These are phyloP conservation scores for Apiospora malaysiana DNA, from an alignment of 2,329 filamentous ascomycete genomes.

Conservation along the genomic window DNA sequence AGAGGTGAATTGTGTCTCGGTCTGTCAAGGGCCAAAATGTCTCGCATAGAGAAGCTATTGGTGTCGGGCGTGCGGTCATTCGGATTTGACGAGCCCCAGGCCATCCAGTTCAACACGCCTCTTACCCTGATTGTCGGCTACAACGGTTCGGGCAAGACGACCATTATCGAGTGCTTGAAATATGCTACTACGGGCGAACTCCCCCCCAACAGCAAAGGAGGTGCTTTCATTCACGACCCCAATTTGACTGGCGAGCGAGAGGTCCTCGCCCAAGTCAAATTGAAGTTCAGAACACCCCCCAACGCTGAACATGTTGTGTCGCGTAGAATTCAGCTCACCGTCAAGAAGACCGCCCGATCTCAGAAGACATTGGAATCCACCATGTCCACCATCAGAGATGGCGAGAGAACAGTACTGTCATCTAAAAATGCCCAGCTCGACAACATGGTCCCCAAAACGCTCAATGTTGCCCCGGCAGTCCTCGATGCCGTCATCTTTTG, in stretches of 20 bases:
- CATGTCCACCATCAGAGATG: conserved; percentile 76
- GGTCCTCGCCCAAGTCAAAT: conserved; percentile 87
- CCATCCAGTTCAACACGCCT: conserved; percentile 86
- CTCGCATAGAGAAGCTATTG: conserved; percentile 87
- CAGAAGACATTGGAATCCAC: conserved; percentile 85
- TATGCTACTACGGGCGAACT: conserved; percentile 96
- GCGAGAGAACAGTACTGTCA: conserved; percentile 80
- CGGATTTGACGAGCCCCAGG: conserved; percentile 74
- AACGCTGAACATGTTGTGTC: conserved; percentile 82
- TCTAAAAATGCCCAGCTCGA: conserved; percentile 83
- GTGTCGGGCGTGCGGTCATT: conserved; percentile 88
- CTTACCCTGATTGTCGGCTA: conserved; percentile 95
- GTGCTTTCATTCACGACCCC: conserved; percentile 97
- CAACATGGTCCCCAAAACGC: conserved; percentile 79
- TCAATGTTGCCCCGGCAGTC: conserved; percentile 89
- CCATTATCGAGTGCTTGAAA: conserved; percentile 97
- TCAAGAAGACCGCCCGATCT: conserved; percentile 78
- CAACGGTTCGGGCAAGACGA: conserved; percentile 98
- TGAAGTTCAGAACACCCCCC: conserved; percentile 82
- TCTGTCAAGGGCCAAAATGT: conserved; percentile 52
- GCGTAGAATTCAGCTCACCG: conserved; percentile 81
- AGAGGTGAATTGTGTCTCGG: not conserved
- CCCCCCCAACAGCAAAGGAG: conserved; percentile 87
- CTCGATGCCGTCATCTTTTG: conserved; percentile 97
- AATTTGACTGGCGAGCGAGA: conserved; percentile 89